Evolutionary conservation across 306 rosid genomes (phyloP).

Genomic region (Herpetospermum pedunculosum): DNA sequence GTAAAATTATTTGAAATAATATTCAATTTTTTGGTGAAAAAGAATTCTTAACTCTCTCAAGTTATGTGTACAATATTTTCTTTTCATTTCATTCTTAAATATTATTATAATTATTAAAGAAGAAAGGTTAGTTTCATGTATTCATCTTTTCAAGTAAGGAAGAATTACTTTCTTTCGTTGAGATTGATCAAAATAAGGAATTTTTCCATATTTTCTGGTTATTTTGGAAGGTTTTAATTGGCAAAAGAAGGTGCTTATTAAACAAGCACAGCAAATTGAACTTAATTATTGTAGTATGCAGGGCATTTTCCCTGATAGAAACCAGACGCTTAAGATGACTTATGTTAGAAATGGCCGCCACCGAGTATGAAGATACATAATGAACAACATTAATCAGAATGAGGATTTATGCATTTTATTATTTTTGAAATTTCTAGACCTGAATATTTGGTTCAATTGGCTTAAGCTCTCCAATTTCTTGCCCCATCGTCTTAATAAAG

Average conservation of each 20-base stretch:
- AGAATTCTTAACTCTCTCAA: background rate
- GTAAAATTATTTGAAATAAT: background rate
- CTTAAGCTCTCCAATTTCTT: background rate
- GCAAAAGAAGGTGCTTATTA: background rate
- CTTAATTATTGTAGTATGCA: background rate
- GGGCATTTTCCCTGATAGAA: background rate
- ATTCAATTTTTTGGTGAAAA: background rate
- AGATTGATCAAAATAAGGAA: background rate
- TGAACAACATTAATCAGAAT: background rate
- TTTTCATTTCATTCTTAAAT: background rate
- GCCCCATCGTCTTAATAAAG: background rate
- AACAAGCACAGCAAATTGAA: background rate
- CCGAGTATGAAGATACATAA: background rate
- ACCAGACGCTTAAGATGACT: background rate
- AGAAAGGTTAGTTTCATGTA: background rate
- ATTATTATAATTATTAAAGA: background rate
- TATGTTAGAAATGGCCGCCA: background rate
- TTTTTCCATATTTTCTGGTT: background rate
- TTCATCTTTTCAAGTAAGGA: background rate
- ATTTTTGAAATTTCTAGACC: background rate
- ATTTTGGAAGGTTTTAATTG: background rate
- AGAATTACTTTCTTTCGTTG: background rate
- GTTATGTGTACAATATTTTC: background rate
- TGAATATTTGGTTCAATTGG: background rate
- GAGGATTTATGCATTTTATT: background rate